Base-by-base conservation (phyloP, 2,329 filamentous ascomycete genomes). In the Arthrocladium fulminans region DNA sequence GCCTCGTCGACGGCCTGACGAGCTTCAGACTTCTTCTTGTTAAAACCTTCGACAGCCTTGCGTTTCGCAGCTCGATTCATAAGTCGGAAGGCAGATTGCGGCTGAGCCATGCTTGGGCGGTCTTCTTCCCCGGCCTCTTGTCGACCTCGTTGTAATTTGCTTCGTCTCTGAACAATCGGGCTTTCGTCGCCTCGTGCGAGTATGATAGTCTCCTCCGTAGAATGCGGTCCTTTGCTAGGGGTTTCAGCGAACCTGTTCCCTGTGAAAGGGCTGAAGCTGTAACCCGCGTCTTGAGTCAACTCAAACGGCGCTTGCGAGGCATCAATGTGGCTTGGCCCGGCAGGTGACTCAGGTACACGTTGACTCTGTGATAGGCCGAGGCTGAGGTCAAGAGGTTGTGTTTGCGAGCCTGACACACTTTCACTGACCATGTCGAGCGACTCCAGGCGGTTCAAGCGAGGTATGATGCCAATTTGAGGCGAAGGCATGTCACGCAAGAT, bases 1-100 rank as follows among this genome's bases (percentile, higher is more conserved):
- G 94, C 88, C 57, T 96, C 92, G 56, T 97, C 80, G 30, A 98
- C 75, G 76, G 95, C 86, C 20, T 84, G 82, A 60, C 82, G 88
- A 0, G 89, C 90, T 62, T 86, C 83, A 68, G 87, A 94, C 64
- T 84, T 89, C 66, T 88, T 89, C 66, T 84, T 86, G 67, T 95
- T 78, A 58, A 88, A 94, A 1, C 73, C 71, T 4, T 70, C 68
- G 45, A 75, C 72, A 59, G 74, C 67, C 58, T 70, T 69, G 53
- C 70, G 74, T 34, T 63, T 70, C 4, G 78, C 76, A 2, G 76
- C 81, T 60, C 82, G 83, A 57, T 79, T 79, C 78, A 95, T 80
- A 29, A 83, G 66, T 48, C 77, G 73, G 62, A 92, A 94, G 0
- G 83, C 85, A 22, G 67, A 55, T 54, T 73, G 70, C 2, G 65